phyloP scores from a whole-genome alignment of 2,329 filamentous ascomycete genomes.

The Aspergillus cejpii region DNA sequence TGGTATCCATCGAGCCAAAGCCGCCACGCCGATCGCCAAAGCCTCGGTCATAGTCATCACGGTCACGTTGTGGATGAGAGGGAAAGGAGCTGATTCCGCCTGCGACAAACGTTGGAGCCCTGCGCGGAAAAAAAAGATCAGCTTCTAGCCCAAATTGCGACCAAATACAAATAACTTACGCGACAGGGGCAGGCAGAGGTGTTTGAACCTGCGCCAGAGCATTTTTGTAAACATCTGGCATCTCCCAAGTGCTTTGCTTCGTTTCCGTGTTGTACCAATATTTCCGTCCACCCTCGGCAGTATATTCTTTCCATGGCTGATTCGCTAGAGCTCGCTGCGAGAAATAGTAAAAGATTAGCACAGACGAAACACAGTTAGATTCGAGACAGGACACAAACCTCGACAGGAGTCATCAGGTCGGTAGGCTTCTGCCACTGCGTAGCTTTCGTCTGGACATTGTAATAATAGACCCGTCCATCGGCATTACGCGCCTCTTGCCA shows the following conservation, averaged over 20 bases:
- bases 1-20: slow-evolving; percentile 39
- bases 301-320: slow-evolving; percentile 91
- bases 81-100: slow-evolving; percentile 47
- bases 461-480: slow-evolving; percentile 85
- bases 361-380: slow-evolving; percentile 6
- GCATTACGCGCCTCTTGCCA: slow-evolving; percentile 79
- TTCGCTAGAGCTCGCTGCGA: slow-evolving; percentile 67
- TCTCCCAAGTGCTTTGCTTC: slow-evolving; percentile 89
- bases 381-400: slow-evolving; percentile 50
- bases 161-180: slow-evolving; percentile 34
- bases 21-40: slow-evolving; percentile 44
- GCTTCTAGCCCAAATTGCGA: not conserved
- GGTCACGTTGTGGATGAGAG: slow-evolving; percentile 41
- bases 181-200: slow-evolving; percentile 40
- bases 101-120: slow-evolving; percentile 52
- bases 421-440: slow-evolving; percentile 94
- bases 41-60: slow-evolving; percentile 44
- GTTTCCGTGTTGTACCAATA: slow-evolving; percentile 96
- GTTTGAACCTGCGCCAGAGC: slow-evolving; percentile 56
- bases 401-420: slow-evolving; percentile 74
- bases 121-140: slow-evolving; percentile 37
- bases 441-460: slow-evolving; percentile 74
- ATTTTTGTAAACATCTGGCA: slow-evolving; percentile 74
- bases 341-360: slow-evolving; percentile 11
- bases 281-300: slow-evolving; percentile 73